A percentile compares a stretch with the other conserved stretches of the same genome.
phyloP scores from a whole-genome alignment of 2,329 filamentous ascomycete species.

The Fusarium bulbicola region DNA sequence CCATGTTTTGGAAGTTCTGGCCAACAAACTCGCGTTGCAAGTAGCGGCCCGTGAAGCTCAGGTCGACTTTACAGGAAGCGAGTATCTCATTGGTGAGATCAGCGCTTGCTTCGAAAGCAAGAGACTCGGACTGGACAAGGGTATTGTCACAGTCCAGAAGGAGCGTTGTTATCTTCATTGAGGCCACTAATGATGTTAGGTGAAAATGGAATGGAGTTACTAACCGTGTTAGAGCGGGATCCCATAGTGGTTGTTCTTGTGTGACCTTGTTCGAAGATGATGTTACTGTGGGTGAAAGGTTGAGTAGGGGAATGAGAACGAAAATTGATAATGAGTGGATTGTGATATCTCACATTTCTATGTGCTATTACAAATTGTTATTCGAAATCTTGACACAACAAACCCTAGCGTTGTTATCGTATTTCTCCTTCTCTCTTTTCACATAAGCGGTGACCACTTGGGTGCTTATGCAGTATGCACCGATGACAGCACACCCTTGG shows the following conservation, averaged over 20 bases:
- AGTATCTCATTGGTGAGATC: background rate
- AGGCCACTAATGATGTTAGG: fast-evolving
- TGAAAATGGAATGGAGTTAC: fast-evolving
- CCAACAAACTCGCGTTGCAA: background rate
- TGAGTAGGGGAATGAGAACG: background rate
- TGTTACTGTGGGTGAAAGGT: fast-evolving
- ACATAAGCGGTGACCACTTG: background rate
- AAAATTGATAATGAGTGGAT: background rate
- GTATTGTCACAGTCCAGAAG: background rate
- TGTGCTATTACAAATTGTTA: background rate
- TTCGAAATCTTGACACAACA: background rate
- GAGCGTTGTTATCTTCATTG: background rate
- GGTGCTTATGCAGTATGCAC: too few relatives aligned
- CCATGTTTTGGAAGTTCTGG: background rate
- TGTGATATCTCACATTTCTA: background rate
- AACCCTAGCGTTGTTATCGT: too few relatives aligned
- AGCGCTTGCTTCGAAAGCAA: background rate
- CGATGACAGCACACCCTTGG: background rate
- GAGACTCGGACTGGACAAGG: background rate
- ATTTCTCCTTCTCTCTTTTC: background rate
- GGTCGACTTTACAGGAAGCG: background rate
- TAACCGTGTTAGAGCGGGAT: background rate
- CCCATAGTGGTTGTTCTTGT: background rate
- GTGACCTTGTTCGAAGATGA: too few relatives aligned
- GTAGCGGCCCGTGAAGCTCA: background rate